phyloP scores from a whole-genome alignment of 768 basidiomycete genomes.

The Trametes cingulata region DNA sequence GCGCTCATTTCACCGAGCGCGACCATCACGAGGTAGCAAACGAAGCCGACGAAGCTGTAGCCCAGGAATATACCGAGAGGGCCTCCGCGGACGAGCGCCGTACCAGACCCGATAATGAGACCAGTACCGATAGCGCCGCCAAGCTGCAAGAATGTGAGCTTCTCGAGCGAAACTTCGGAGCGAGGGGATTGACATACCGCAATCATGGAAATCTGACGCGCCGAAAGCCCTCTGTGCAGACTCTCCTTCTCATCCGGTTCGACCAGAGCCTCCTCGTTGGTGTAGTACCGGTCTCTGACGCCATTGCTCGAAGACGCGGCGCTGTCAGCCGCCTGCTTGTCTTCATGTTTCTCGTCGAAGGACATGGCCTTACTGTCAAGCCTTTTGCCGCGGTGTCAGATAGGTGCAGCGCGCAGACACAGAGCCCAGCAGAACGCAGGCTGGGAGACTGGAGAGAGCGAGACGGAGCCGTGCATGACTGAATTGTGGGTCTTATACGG shows the following conservation, averaged over 20 bases:
- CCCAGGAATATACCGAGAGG: constrained; percentile 48
- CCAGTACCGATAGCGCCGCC: constrained; percentile 38
- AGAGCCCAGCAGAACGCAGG: background rate
- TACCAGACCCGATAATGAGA: constrained; percentile 48
- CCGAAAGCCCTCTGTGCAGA: constrained; percentile 36
- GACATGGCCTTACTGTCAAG: constrained; percentile 9
- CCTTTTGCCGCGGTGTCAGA: background rate
- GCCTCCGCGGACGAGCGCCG: constrained; percentile 56
- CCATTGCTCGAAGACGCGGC: background rate
- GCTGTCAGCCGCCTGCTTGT: background rate
- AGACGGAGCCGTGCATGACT: background rate
- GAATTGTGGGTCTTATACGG: constrained; percentile 1
- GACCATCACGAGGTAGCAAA: constrained; percentile 63
- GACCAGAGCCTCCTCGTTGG: constrained; percentile 14
- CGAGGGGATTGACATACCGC: constrained; percentile 29
- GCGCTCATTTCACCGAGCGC: constrained; percentile 42
- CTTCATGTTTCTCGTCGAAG: constrained; percentile 6
- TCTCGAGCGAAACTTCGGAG: background rate
- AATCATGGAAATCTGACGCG: constrained; percentile 42
- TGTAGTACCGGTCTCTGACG: constrained; percentile 18
- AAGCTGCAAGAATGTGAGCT: constrained; percentile 22
- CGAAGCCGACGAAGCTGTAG: constrained; percentile 51
- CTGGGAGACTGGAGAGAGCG: background rate
- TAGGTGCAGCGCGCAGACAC: constrained; percentile 1
- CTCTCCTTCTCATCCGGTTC: constrained; percentile 32